phyloP scores from a whole-genome alignment of 768 basidiomycete genomes.

The Stropharia rugosoannulata region DNA sequence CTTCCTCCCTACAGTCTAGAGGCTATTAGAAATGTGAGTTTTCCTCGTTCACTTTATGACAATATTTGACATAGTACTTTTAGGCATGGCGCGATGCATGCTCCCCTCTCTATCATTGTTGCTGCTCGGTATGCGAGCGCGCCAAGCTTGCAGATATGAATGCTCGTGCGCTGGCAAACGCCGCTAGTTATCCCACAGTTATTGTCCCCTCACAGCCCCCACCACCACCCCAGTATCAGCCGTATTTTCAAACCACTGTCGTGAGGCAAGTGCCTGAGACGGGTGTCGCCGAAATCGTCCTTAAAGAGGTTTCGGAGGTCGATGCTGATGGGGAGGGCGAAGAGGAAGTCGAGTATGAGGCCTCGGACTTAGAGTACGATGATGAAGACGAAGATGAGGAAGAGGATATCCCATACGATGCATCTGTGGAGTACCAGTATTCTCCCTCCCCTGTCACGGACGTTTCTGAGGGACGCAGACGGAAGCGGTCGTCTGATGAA shows the following conservation, averaged over 20 bases:
- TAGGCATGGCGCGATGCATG: conserved; percentile 79
- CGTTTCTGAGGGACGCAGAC: conserved; percentile 4
- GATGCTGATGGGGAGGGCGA: conserved; percentile 24
- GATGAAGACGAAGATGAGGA: conserved; percentile 19
- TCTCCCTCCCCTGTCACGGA: conserved; percentile 14
- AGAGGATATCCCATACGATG: conserved; percentile 12
- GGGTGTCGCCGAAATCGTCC: conserved; percentile 18
- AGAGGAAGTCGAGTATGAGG: conserved; percentile 20
- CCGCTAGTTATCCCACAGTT: conserved; percentile 26
- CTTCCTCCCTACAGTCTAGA: conserved; percentile 60
- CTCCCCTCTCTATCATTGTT: conserved; percentile 67
- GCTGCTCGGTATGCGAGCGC: conserved; percentile 73
- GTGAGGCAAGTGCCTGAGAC: background rate
- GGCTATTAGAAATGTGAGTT: conserved; percentile 53
- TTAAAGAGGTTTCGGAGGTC: conserved; percentile 19
- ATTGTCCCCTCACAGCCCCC: conserved; percentile 14
- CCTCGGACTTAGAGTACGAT: conserved; percentile 20
- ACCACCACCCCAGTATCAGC: conserved; percentile 1
- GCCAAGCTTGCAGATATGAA: conserved; percentile 49
- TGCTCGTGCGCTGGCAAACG: conserved; percentile 16
- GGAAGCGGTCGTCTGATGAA: conserved; percentile 26
- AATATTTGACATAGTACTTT: conserved; percentile 8
- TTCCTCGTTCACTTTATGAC: background rate
- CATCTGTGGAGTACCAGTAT: conserved; percentile 7
- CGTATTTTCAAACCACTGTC: conserved; percentile 1